phyloP scores from a whole-genome alignment of 768 basidiomycete species.

The Agrocybe pediades region DNA sequence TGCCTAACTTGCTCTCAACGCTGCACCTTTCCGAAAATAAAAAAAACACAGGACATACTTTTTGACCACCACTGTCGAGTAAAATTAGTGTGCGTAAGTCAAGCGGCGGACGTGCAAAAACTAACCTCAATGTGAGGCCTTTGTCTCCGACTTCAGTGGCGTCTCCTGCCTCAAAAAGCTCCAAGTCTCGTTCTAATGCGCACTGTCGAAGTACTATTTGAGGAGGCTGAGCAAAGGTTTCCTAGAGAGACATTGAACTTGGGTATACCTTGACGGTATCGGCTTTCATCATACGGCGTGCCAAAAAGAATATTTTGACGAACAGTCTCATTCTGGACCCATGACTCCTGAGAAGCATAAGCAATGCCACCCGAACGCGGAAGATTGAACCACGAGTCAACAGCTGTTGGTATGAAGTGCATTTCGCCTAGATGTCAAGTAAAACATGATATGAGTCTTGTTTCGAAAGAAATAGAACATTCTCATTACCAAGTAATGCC shows the following conservation, averaged over 20 bases:
- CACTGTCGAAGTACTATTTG: slow-evolving; percentile 47
- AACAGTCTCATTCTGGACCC: slow-evolving; percentile 80
- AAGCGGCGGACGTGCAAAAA: neutral
- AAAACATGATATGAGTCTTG: neutral
- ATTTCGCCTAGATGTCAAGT: slow-evolving; percentile 48
- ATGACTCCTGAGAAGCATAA: slow-evolving; percentile 81
- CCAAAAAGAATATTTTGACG: slow-evolving; percentile 83
- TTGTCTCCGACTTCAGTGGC: slow-evolving; percentile 15
- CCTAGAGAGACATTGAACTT: neutral
- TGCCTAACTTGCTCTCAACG: slow-evolving; percentile 30
- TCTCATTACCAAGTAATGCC: slow-evolving; percentile 46
- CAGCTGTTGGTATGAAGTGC: slow-evolving; percentile 52
- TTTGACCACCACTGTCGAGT: slow-evolving; percentile 10
- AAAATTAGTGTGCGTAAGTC: neutral
- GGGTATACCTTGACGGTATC: slow-evolving; percentile 58
- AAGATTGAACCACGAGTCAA: slow-evolving; percentile 64
- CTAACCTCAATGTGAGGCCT: slow-evolving; percentile 11
- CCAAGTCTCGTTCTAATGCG: slow-evolving; percentile 63
- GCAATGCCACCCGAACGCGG: slow-evolving; percentile 68
- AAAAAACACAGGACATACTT: neutral
- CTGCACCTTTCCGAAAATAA: neutral
- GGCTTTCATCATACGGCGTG: slow-evolving; percentile 66
- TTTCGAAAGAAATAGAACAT: neutral
- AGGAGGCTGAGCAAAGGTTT: neutral
- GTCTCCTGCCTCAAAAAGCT: slow-evolving; percentile 13